phyloP scores from a whole-genome alignment of 2,329 filamentous ascomycete species.

The Parafenestella ontariensis region DNA sequence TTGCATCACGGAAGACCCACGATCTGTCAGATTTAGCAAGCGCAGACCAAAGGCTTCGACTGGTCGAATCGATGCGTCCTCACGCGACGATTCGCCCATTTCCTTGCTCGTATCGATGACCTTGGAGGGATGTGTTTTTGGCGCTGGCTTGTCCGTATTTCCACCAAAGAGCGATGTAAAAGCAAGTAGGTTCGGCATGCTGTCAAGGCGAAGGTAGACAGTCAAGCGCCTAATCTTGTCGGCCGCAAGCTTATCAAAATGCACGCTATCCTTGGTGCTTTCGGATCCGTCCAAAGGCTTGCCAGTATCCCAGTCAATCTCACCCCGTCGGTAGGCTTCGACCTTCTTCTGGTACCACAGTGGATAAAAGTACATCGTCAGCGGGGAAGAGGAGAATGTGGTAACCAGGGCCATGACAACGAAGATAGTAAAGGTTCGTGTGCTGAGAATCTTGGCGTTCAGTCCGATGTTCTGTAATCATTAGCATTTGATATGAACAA shows the following conservation, averaged over 20 bases:
- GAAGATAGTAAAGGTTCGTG: slow-evolving; percentile 88
- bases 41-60: slow-evolving; percentile 85
- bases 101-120: slow-evolving; percentile 33
- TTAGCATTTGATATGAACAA: slow-evolving; percentile 15
- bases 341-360: slow-evolving; percentile 77
- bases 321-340: slow-evolving; percentile 77
- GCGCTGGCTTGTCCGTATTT: slow-evolving; percentile 50
- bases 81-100: slow-evolving; percentile 20
- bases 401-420: slow-evolving; percentile 92
- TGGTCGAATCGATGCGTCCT: slow-evolving; percentile 51
- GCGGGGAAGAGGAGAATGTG: slow-evolving; percentile 81
- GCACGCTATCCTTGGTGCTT: slow-evolving; percentile 51
- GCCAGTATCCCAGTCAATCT: slow-evolving; percentile 85
- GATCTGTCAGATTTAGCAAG: slow-evolving; percentile 85
- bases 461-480: slow-evolving; percentile 74
- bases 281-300: slow-evolving; percentile 49
- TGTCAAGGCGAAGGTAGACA: slow-evolving; percentile 84
- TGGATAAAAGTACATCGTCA: slow-evolving; percentile 77
- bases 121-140: slow-evolving; percentile 49
- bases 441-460: slow-evolving; percentile 80
- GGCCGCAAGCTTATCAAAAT: slow-evolving; percentile 58
- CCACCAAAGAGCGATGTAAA: slow-evolving; percentile 81
- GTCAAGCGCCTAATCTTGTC: slow-evolving; percentile 69
- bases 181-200: slow-evolving; percentile 80
- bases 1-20: slow-evolving; percentile 94